These are phyloP conservation scores for Eutrema heterophyllum DNA, from an alignment of 345 rosid genomes.

Conservation along the genomic window DNA sequence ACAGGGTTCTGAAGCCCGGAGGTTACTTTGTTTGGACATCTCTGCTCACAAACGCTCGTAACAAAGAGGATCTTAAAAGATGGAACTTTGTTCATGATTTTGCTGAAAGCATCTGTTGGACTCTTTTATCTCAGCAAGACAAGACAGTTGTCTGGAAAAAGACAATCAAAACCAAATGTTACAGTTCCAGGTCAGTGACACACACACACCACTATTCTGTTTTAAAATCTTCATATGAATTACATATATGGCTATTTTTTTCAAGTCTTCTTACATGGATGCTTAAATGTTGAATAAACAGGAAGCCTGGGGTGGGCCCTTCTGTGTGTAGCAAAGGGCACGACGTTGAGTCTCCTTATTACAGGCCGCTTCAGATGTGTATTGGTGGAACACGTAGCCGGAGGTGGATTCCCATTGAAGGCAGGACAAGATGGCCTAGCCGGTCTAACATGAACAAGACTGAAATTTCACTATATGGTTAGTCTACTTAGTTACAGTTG, in stretches of 20 bases:
- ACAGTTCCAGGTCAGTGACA: slow-evolving; percentile 61
- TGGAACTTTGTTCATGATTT: slow-evolving; percentile 72
- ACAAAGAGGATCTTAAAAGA: slow-evolving; percentile 58
- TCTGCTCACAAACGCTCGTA: slow-evolving; percentile 75
- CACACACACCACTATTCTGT: not conserved
- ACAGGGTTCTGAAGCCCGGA: slow-evolving; percentile 93
- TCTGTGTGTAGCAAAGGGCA: slow-evolving; percentile 69
- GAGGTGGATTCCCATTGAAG: slow-evolving; percentile 88
- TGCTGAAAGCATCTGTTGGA: slow-evolving; percentile 88
- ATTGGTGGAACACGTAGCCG: slow-evolving; percentile 75
- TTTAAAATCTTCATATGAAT: slow-evolving; percentile 8
- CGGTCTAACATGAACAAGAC: slow-evolving; percentile 68
- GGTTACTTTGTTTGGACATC: slow-evolving; percentile 99
- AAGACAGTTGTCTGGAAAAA: slow-evolving; percentile 97
- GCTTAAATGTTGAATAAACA: slow-evolving; percentile 27
- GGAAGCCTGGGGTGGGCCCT: slow-evolving; percentile 80
- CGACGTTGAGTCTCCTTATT: slow-evolving; percentile 86
- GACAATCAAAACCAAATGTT: slow-evolving; percentile 67
- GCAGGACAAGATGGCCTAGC: slow-evolving; percentile 76
- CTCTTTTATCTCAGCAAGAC: slow-evolving; percentile 79
- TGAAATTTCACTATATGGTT: slow-evolving; percentile 82
- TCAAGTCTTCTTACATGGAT: not conserved
- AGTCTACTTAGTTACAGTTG: slow-evolving; percentile 13
- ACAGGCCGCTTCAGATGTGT: slow-evolving; percentile 81
- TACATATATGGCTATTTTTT: slow-evolving; percentile 21